Conservation (phyloP, 2,329 filamentous ascomycete genomes). For the Neopestalotiopsis rosae region DNA sequence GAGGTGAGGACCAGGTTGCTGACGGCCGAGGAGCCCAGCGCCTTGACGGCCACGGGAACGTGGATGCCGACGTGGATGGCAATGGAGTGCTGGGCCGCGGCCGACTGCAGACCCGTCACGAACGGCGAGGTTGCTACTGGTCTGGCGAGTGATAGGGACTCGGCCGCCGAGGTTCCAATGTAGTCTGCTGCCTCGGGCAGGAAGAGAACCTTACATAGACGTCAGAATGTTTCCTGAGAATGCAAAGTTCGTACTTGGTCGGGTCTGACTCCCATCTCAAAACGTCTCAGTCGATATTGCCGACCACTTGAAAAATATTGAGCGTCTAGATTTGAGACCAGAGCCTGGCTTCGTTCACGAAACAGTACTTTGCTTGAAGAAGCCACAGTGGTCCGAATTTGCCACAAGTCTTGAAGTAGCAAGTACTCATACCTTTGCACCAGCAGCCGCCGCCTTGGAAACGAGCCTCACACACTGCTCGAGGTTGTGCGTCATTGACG, state of each 20-base stretch:
- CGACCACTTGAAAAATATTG: no score
- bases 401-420: conserved; percentile 4
- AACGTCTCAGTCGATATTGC: no score
- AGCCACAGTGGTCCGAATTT: not conserved
- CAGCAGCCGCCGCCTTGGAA: conserved; percentile 73
- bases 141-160: conserved; percentile 74
- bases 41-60: conserved; percentile 62
- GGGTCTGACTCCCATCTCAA: no score
- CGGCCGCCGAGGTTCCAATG: conserved; percentile 71
- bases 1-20: conserved; percentile 16
- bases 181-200: conserved; percentile 93
- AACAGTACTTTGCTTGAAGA: no score
- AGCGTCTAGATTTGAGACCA: no score
- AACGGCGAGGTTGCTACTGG: conserved; percentile 73
- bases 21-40: conserved; percentile 19
- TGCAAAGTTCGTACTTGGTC: not conserved
- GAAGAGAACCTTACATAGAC: conserved; percentile 70
- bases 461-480: conserved; percentile 76
- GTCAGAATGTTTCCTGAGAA: not conserved
- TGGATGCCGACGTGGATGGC: conserved; percentile 89
- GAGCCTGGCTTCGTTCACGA: not conserved
- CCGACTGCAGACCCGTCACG: conserved; percentile 73
- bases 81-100: conserved; percentile 67
- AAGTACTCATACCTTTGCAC: conserved; percentile 69
- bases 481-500: conserved; percentile 79